Base-by-base conservation (phyloP, 768 basidiomycete species). In the Favolaschia claudopus region DNA sequence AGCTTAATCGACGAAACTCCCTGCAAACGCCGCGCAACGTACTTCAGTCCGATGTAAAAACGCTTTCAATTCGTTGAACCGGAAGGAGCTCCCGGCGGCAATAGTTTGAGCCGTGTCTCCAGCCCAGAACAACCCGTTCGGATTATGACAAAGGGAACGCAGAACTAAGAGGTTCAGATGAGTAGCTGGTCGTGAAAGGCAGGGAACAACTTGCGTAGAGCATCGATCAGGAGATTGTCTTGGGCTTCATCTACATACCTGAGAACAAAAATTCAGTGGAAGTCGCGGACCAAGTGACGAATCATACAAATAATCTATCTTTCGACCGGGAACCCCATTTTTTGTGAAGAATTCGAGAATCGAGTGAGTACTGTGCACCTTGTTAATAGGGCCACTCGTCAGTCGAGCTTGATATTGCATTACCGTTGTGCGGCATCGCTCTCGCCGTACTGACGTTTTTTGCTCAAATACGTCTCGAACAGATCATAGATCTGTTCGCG, bases 101-200 rank as follows among this genome's bases (percentile, higher is more conserved):
- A 92, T 92, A 0, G 90, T 89, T 62, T 92, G 91, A 0, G 91
- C 89, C 0, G 91, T 91, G 66, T 92, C 91, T 0, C 91, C 91
- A 2, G 89, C 90, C 88, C 89, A 91, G 60, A 92, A 88, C 19
- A 91, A 70, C 0, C 90, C 89, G 46, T 89, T 75, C 0, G 83
- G 80, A 64, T 91, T 91, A 10, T 71, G 71, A 58, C 88, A 91
- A n/a, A 92, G 67, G 0, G 76, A 75, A 28, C 89, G 75, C 37
- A 92, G 70, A 5, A 92, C 90, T 91, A 54, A 22, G 25, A 7
- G 17, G 5, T 12, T 15, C 24, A 40, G 4, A 17, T 36, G 5
- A 33, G 8, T 9, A 28, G n/a, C 28, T n/a, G n/a, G 24, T 3
- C 27, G 14, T 22, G 9, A 25, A 33, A 40, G 5, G 37, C 14